Evolutionary conservation across 1,139 yeast genomes (phyloP), one percentile per base, ranked within the genome.

Genomic region (Kurtzmaniella quercitrusa): DNA sequence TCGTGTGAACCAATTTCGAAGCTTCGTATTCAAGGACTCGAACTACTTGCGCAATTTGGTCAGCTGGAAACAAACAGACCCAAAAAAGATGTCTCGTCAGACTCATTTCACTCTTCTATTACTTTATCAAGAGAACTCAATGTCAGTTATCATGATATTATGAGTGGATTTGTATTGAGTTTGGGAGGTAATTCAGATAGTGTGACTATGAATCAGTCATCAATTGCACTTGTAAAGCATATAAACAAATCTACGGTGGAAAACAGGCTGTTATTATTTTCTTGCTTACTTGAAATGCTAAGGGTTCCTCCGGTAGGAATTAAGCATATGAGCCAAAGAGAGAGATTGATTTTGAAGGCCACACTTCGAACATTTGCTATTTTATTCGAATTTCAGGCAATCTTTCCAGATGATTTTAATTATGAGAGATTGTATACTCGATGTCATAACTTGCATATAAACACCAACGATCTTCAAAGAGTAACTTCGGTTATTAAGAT

Each of bases 391-490:
- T 47, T 68, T n/a, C 61, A 61, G 30, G 42, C 61, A 6, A 14
- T 18, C 2, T 53, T 76, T 12, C 73, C 75, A 0, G 35, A 36
- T 0, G 47, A 42, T 0, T 74, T 75, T 45, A 66, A 66, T 38
- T 59, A 65, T 37, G 55, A 64, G 19, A 68, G 73, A 0, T 56
- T 81, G 2, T 82, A 63, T 49, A 69, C 77, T 1, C 68, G 81
- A 44, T 58, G 77, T n/a, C 79, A 75, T 59, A 82, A 83, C 53
- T 54, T 82, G 33, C 84, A 80, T 48, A 61, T 78, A 35, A 72
- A 72, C 44, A 75, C 78, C 1, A 54, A 63, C 5, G 73, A 66
- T 41, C 39, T 59, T 2, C 49, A 52, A 0, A 55, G 79, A 33
- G 55, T 69, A 4, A 59, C 53, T 5, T 55, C 61, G 7, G 67